phyloP scores from a whole-genome alignment of 148 eudicot species.

The Silene conica region DNA sequence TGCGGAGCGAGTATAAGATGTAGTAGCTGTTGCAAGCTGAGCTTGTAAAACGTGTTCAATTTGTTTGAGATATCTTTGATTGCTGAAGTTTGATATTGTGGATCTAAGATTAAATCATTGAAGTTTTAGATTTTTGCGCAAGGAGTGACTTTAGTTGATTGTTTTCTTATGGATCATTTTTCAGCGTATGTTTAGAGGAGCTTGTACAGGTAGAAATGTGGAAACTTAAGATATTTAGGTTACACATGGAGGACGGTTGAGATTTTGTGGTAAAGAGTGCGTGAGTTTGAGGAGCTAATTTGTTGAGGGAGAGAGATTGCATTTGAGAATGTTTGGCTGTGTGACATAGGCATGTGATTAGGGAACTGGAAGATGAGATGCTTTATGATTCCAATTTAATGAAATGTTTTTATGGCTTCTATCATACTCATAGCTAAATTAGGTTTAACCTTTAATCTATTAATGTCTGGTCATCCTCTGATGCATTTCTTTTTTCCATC shows the following conservation, averaged over 20 bases:
- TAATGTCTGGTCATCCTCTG: too few relatives aligned
- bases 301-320: not conserved
- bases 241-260: too few relatives aligned
- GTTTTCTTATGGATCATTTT: not conserved
- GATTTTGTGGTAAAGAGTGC: not conserved
- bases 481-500: too few relatives aligned
- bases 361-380: too few relatives aligned
- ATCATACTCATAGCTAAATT: too few relatives aligned
- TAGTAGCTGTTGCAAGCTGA: not conserved
- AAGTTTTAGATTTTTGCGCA: not conserved
- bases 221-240: not conserved
- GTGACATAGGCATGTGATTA: not conserved
- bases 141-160: not conserved
- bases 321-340: not conserved
- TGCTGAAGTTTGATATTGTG: not conserved
- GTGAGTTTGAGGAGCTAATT: conserved; percentile 4
- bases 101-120: not conserved
- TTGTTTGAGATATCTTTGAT: not conserved
- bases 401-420: too few relatives aligned
- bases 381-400: too few relatives aligned
- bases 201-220: not conserved
- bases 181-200: not conserved
- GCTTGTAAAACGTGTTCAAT: not conserved
- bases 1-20: not conserved
- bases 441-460: too few relatives aligned